A percentile compares a stretch with the other conserved stretches of the same genome.
Conservation (phyloP, 2,329 filamentous ascomycete genomes). For the Paracorniculantispora psalliotae region DNA sequence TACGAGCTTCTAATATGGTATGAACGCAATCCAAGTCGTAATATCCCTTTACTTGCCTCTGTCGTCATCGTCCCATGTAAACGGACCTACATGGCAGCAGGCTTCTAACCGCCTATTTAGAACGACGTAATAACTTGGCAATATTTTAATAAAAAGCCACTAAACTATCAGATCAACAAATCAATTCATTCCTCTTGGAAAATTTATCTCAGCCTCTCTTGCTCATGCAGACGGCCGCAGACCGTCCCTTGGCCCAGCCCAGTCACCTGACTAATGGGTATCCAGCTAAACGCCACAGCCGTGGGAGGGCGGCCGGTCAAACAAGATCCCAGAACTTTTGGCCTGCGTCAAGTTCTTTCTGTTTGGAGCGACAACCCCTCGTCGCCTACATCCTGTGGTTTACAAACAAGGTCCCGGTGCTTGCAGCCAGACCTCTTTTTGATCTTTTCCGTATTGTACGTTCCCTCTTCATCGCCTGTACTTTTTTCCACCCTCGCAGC, state of each 20-base stretch:
- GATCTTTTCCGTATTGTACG: constrained; percentile 10
- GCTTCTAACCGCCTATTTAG: not conserved
- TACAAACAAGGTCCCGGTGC: not conserved
- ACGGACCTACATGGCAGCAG: not conserved
- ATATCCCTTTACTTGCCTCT: too few relatives aligned
- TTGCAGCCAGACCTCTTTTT: not conserved
- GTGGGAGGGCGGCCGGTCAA: constrained; percentile 11
- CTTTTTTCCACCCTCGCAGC: not conserved
- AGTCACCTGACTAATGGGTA: constrained; percentile 15
- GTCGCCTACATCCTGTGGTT: not conserved
- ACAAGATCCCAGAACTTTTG: constrained; percentile 13
- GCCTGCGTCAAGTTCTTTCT: constrained; percentile 1
- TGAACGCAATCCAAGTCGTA: too few relatives aligned
- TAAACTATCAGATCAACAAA: not conserved
- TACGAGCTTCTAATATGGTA: too few relatives aligned
- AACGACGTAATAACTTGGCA: not conserved
- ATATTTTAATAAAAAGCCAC: not conserved
- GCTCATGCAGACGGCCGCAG: not conserved
- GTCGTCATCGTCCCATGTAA: too few relatives aligned
- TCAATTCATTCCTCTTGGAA: not conserved
- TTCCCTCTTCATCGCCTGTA: not conserved
- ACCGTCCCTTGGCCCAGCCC: not conserved
- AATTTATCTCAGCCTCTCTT: not conserved
- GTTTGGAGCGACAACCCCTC: not conserved
- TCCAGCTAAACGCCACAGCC: constrained; percentile 13